Conservation (phyloP, 352 stramenopile genomes). For the Plasmopara muralis region DNA sequence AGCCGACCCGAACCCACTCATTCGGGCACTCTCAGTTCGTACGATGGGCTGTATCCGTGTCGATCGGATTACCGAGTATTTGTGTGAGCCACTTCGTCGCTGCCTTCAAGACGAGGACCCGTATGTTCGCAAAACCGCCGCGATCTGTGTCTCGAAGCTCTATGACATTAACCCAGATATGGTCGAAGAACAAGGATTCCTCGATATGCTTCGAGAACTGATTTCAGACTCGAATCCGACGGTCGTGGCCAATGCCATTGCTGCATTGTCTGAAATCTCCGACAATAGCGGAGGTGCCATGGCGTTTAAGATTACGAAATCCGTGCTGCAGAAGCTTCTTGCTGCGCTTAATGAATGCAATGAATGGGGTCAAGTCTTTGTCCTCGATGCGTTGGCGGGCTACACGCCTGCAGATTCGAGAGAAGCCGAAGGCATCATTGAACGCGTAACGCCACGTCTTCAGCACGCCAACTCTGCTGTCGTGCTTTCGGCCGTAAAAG, state of each 20-base stretch:
- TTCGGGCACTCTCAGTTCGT: slow-evolving; percentile 95
- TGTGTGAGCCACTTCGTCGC: slow-evolving; percentile 94
- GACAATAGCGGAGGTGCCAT: slow-evolving; percentile 87
- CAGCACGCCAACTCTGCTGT: slow-evolving; percentile 99
- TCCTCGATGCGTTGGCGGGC: slow-evolving; percentile 93
- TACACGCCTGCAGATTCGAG: slow-evolving; percentile 93
- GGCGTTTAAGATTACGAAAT: slow-evolving; percentile 92
- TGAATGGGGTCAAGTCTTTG: slow-evolving; percentile 99
- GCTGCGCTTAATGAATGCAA: slow-evolving; percentile 98
- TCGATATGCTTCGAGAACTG: slow-evolving; percentile 95
- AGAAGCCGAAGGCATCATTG: slow-evolving; percentile 98
- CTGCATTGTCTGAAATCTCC: slow-evolving; percentile 95
- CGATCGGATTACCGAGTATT: slow-evolving; percentile 98
- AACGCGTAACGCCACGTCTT: slow-evolving; percentile 95
- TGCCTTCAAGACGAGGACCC: slow-evolving; percentile 95
- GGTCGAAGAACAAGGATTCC: slow-evolving; percentile 94
- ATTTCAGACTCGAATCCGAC: slow-evolving; percentile 98
- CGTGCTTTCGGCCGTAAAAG: slow-evolving; percentile 97
- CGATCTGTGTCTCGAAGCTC: slow-evolving; percentile 98
- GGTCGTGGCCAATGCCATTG: slow-evolving; percentile 98
- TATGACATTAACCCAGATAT: slow-evolving; percentile 98
- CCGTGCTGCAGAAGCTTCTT: slow-evolving; percentile 96
- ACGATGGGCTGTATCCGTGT: slow-evolving; percentile 99
- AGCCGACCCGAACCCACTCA: slow-evolving; percentile 89
- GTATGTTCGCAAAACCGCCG: slow-evolving; percentile 99